Base-by-base conservation (phyloP, 331 rosid species). In the Telfairia occidentalis region DNA sequence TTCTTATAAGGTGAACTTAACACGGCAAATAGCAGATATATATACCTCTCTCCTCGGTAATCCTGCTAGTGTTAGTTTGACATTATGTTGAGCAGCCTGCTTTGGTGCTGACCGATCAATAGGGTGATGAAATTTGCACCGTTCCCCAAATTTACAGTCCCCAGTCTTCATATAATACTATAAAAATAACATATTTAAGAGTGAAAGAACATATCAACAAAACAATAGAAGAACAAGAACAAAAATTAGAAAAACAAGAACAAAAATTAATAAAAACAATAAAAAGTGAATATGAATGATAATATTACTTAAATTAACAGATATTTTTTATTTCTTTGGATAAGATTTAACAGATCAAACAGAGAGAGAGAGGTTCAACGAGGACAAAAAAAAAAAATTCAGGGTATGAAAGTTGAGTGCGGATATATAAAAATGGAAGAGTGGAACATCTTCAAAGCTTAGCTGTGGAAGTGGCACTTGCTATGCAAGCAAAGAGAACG, bases 131-230 rank as follows among this genome's bases (percentile, higher is more conserved):
- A 71, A 95, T 83, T 82, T 91, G 92, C 97, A 91, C 50, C 87
- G 85, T 65, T 90, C 98, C 32, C 92, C 93, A 61, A 86, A 95
- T 82, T 83, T 91, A 69, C 98, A 95, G 57, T 61, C 88, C 66
- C 98, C 97, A 9, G 92, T 90, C 93, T 95, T 95, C 98, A 95
- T 95, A 69, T 91, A 95, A 85, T 4, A 88, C 98, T 91, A 73
- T 71, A 75, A 24, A 61, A 75, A 30, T 4, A 58, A 40, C 35
- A 42, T 21, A 69, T 24, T 32, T 37, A 66, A n/a, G 71, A n/a
- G n/a, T 4, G 54, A 5, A 67, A 42, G 11, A 45, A 5, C 26
- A 71, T 77, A 85, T 40, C 75, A 3, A 45, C 55, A 50, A 16
- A 7, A 43, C 49, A 54, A 16, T 70, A 74, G 50, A 67, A 24